phyloP scores from a whole-genome alignment of 805 yeast species.

The Sugiyamaella qingdaonensis region DNA sequence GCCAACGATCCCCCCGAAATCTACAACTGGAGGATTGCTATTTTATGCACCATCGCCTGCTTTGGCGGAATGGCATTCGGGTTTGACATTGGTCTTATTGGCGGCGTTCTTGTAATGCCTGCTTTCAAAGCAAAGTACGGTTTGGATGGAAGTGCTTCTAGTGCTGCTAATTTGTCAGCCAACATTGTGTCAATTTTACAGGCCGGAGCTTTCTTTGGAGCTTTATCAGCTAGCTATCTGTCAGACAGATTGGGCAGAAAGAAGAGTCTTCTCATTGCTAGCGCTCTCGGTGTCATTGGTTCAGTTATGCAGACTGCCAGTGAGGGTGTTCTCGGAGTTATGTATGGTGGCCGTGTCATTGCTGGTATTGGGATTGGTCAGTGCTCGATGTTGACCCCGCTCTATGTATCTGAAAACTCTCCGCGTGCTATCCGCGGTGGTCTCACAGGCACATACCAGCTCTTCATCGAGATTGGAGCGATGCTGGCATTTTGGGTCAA shows the following conservation, averaged over 20 bases:
- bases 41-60: slow-evolving; percentile 2
- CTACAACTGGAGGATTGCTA: slow-evolving; percentile 9
- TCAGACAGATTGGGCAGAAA: slow-evolving; percentile 54
- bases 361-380: slow-evolving; percentile 52
- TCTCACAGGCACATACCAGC: slow-evolving; percentile 9
- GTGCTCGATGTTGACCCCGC: slow-evolving; percentile 47
- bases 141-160: background rate
- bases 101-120: slow-evolving; percentile 45
- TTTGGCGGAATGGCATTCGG: slow-evolving; percentile 36
- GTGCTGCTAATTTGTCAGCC: background rate
- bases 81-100: slow-evolving; percentile 53
- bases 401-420: slow-evolving; percentile 44
- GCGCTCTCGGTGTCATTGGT: slow-evolving; percentile 56
- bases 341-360: slow-evolving; percentile 48
- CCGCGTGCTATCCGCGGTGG: slow-evolving; percentile 47
- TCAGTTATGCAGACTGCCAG: slow-evolving; percentile 54
- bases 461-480: slow-evolving; percentile 5
- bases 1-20: slow-evolving; percentile 2
- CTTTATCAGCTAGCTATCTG: slow-evolving; percentile 46
- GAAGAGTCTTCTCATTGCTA: slow-evolving; percentile 48
- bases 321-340: slow-evolving; percentile 36
- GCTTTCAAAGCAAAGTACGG: slow-evolving; percentile 33
- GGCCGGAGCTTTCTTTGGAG: background rate
- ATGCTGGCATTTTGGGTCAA: slow-evolving; percentile 13
- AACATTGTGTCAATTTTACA: background rate